Conservation (phyloP, 306 rosid genomes). For the Inga leiocalycina region DNA sequence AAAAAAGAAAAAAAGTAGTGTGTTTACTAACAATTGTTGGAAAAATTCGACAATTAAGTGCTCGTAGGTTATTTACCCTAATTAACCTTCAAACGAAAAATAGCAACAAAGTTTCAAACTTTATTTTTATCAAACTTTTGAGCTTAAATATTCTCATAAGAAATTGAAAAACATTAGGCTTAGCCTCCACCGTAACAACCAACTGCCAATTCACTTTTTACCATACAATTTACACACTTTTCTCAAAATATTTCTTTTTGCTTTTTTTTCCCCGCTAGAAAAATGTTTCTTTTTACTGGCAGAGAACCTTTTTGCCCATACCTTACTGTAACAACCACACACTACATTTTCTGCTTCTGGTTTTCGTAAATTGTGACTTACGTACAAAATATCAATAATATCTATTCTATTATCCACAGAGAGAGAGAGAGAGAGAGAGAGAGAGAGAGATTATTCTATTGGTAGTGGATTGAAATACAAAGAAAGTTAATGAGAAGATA, state of each 20-base stretch:
- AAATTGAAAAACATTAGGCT: not conserved
- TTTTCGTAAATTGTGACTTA: not conserved
- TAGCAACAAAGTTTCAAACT: not conserved
- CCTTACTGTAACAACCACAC: not conserved
- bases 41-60: not conserved
- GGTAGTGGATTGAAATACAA: not conserved
- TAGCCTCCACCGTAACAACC: not conserved
- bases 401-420: too few species aligned
- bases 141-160: not conserved
- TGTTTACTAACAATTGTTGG: not conserved
- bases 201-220: not conserved
- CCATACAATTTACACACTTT: not conserved
- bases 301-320: not conserved
- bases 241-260: not conserved
- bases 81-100: not conserved
- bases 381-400: not conserved
- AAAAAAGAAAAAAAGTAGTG: not conserved
- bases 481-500: not conserved
- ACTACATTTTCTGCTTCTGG: not conserved
- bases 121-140: not conserved
- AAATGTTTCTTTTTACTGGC: too few species aligned
- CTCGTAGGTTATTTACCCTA: not conserved
- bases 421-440: too few species aligned
- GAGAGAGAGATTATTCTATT: not conserved
- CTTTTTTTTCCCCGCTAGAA: not conserved